Base-by-base conservation (phyloP, 208 protist genomes). In the Trypanosoma melophagium region DNA sequence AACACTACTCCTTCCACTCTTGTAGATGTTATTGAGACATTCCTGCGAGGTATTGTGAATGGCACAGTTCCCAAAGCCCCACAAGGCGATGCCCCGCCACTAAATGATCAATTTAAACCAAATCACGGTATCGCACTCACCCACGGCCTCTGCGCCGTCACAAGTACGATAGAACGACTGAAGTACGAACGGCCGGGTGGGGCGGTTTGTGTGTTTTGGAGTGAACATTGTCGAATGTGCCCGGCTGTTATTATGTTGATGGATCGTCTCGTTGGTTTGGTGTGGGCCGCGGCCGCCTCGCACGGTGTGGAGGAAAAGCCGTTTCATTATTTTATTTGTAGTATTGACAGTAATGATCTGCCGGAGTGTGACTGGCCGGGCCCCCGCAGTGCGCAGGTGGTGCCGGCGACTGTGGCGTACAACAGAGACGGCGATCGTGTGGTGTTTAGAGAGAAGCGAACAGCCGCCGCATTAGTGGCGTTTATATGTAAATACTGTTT, bases 291-390 rank as follows among this genome's bases (percentile, higher is more conserved):
- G 22, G 71, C 75, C 0, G 42, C 41, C 35, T 45, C 53, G 31
- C 60, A 77, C 60, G 41, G 59, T 47, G 59, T 52, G 42, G n/a
- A n/a, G n/a, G n/a, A n/a, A n/a, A n/a, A n/a, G 49, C 61, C 53
- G 0, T 62, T 90, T 17, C 73, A 55, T 22, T 90, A 80, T 61
- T 49, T 87, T 12, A 62, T 59, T 24, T 86, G 81, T 47, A 87
- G 86, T 74, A 84, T 90, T 59, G 84, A 90, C 66, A 73, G 86
- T 45, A 90, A 90, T 66, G 84, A 90, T 28, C 68, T 86, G 16
- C 47, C 79, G 19, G 53, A 38, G 25, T 51, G 24, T 25, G 80
- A 87, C 66, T 90, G 84, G 84, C 81, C 84, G 9, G 59, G 63
- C n/a, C 60, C 56, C n/a, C n/a, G n/a, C n/a, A 47, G 47, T 47